Conservation (phyloP, 306 rosid species). For the Myrica gale region DNA sequence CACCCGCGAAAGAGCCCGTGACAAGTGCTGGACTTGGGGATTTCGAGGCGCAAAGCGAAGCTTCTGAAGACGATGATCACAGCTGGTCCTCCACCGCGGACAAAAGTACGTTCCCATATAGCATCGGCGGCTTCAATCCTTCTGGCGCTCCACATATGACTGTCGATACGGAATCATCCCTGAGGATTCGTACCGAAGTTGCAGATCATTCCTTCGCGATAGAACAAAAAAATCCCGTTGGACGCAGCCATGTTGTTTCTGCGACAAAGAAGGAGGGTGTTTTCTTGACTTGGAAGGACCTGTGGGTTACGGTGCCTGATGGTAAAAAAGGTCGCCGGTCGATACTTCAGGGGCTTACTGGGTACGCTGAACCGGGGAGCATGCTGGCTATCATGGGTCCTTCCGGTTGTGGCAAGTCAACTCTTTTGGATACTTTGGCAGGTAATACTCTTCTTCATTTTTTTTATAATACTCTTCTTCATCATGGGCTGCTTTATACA, state of each 20-base stretch:
- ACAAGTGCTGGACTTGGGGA: too few relatives aligned
- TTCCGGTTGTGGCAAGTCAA: constrained; percentile 73
- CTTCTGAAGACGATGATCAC: not conserved
- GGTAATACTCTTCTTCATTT: constrained; percentile 23
- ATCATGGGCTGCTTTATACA: too few relatives aligned
- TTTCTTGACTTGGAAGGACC: constrained; percentile 36
- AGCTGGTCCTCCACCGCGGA: not conserved
- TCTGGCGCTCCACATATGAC: not conserved
- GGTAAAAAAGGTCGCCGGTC: constrained; percentile 18
- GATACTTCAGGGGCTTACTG: constrained; percentile 40
- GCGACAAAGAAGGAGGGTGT: not conserved
- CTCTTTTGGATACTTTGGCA: constrained; percentile 70
- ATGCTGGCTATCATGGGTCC: constrained; percentile 81
- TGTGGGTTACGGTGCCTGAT: constrained; percentile 32
- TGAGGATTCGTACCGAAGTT: not conserved
- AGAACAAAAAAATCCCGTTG: not conserved
- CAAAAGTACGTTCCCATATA: constrained; percentile 25
- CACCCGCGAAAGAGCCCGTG: too few relatives aligned
- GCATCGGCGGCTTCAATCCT: not conserved
- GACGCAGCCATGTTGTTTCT: not conserved
- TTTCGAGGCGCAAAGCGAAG: too few relatives aligned
- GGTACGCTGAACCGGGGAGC: constrained; percentile 62
- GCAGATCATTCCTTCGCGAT: not conserved
- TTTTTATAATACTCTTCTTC: too few relatives aligned
- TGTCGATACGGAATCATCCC: not conserved